Base-by-base conservation (phyloP, 225 moss, liverwort and hornwort genomes). In the Pseudoscleropodium purum region DNA sequence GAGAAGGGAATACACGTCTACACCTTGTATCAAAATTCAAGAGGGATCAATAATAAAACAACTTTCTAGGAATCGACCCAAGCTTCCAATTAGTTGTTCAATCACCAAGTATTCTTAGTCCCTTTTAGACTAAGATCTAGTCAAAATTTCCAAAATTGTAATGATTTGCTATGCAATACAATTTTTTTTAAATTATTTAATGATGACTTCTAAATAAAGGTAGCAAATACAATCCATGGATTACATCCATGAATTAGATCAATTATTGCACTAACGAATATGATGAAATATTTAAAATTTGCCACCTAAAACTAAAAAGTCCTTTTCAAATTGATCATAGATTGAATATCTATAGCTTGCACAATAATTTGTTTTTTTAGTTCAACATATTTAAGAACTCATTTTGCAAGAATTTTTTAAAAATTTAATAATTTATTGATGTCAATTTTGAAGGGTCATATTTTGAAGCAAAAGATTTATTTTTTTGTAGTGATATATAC, bases 61-160 rank as follows among this genome's bases (percentile, higher is more conserved):
- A 27, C 0, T 74, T 17, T 2, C 0, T 29, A 29, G 3, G 0
- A 74, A 27, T 3, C 10, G 6, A 17, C 1, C 2, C 5, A 45
- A 17, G 17, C 29, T 45, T 45, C 10, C 3, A 30, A 6, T 74
- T 17, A 1, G 10, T 45, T 1, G 2, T 74, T 45, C 3, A 74
- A 11, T 74, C 1, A 30, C 4, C 10, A 45, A 30, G 2, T 45
- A 74, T 45, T 45, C 6, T 29, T 29, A 45, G 10, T 1, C 3
- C 27, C 23, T 39, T 39, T 20, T 24, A 3, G 7, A 70, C 39
- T 4, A 70, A 39, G 24, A 4, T 24, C 2, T 24, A 39, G 14
- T 15, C 8, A 72, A 26, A 41, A 26, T 41, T 26, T 72, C 15
- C 51, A 51, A 51, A 51, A 51, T 47, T 47, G 47, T 47, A 47